Conservation (phyloP, 2,329 filamentous ascomycete genomes). For the Trichophyton rubrum region DNA sequence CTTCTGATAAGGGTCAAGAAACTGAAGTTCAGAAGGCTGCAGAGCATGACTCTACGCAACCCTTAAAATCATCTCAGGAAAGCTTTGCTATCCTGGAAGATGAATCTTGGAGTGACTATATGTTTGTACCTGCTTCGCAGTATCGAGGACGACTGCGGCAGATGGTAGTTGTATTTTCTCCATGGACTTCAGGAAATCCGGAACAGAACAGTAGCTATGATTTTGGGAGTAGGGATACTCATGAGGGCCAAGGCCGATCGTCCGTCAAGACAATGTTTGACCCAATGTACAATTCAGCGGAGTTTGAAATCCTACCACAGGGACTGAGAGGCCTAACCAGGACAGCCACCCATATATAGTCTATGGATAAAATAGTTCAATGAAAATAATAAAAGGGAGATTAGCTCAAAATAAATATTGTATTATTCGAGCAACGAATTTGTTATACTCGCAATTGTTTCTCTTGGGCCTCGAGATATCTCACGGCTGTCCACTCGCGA, state of each 20-base stretch:
- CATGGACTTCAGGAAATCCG: conserved; percentile 47
- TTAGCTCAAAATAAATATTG: no score
- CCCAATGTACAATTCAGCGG: conserved; percentile 5
- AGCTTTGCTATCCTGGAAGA: neutral
- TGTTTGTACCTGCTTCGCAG: neutral
- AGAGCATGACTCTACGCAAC: neutral
- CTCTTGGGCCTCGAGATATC: no score
- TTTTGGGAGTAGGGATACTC: neutral
- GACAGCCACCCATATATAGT: neutral
- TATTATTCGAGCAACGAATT: no score
- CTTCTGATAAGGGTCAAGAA: neutral
- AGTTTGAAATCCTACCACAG: conserved; percentile 12
- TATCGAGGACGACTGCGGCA: conserved; percentile 18
- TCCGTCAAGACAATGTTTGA: neutral
- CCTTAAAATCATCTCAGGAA: neutral
- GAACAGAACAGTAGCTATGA: neutral
- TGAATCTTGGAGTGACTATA: neutral
- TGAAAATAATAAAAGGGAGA: no score
- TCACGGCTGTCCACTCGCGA: no score
- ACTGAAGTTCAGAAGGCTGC: neutral
- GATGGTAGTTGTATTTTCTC: conserved; percentile 82
- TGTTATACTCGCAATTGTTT: no score
- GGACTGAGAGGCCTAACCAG: conserved; percentile 11
- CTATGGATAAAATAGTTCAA: no score
- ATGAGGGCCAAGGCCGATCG: neutral